Percentiles rank a stretch among this genome's conserved stretches.
phyloP scores from a whole-genome alignment of 78 protist genomes.

The Bodo saltans region DNA sequence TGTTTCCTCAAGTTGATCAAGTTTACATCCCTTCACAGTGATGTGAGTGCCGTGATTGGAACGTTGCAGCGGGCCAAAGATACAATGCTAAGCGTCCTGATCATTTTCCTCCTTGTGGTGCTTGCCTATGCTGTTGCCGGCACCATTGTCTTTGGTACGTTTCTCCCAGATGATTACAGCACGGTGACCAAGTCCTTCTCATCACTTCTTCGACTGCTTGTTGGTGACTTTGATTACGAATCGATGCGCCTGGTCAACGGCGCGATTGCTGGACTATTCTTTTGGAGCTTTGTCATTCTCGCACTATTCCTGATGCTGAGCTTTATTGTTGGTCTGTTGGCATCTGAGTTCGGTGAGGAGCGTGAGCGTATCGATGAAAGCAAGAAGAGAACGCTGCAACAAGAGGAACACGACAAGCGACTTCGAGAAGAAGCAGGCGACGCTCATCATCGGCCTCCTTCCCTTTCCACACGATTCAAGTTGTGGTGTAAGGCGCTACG shows the following conservation, averaged over 20 bases:
- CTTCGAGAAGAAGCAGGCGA: no score
- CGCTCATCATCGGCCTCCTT: no score
- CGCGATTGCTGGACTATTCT: neutral
- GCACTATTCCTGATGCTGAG: slow-evolving; percentile 30
- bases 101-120: slow-evolving; percentile 2
- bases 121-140: slow-evolving; percentile 21
- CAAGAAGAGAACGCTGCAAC: no score
- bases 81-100: neutral
- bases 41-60: neutral
- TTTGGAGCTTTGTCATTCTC: slow-evolving; percentile 15
- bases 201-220: slow-evolving; percentile 3
- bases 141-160: neutral
- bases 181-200: neutral
- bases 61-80: neutral
- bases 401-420: no score
- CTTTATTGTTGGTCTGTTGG: slow-evolving; percentile 11
- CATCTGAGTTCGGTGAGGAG: no score
- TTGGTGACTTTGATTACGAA: slow-evolving; percentile 26
- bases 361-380: no score
- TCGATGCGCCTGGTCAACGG: neutral
- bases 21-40: neutral
- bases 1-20: slow-evolving; percentile 15
- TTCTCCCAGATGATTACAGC: neutral
- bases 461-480: no score
- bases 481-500: no score